A percentile compares a stretch with the other conserved stretches of the same genome.
Conservation (phyloP, 768 basidiomycete genomes). For the Mycena haematopus region DNA sequence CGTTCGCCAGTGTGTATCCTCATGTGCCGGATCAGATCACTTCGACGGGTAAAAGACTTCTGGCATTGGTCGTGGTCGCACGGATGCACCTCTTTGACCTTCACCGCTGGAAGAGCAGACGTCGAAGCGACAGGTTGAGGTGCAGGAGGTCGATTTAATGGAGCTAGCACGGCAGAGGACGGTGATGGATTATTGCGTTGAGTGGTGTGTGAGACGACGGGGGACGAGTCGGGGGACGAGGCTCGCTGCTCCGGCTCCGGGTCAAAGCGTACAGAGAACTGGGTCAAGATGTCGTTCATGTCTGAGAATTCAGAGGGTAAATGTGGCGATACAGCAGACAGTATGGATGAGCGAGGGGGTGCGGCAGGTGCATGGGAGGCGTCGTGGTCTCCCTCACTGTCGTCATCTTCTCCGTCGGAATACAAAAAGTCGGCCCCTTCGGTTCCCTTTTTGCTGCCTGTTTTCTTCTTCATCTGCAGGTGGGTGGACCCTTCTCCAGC, state of each 20-base stretch:
- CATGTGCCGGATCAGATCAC: slow-evolving; percentile 85
- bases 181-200: slow-evolving; percentile 37
- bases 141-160: slow-evolving; percentile 42
- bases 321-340: slow-evolving; percentile 52
- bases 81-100: slow-evolving; percentile 53
- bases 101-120: slow-evolving; percentile 43
- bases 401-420: slow-evolving; percentile 52
- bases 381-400: slow-evolving; percentile 48
- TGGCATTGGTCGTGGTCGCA: slow-evolving; percentile 78
- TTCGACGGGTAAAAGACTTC: slow-evolving; percentile 83
- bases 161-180: slow-evolving; percentile 40
- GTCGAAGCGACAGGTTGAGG: slow-evolving; percentile 60
- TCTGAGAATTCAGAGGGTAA: slow-evolving; percentile 70
- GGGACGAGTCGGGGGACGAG: slow-evolving; percentile 49
- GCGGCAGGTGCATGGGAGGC: slow-evolving; percentile 41
- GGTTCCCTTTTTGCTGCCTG: slow-evolving; percentile 46
- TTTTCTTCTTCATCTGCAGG: slow-evolving; percentile 41
- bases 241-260: slow-evolving; percentile 53
- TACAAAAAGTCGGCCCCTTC: slow-evolving; percentile 66
- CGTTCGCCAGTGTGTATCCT: slow-evolving; percentile 92
- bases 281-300: slow-evolving; percentile 78
- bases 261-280: slow-evolving; percentile 75
- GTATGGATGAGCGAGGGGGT: slow-evolving; percentile 41
- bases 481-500: slow-evolving; percentile 51
- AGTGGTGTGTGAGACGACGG: slow-evolving; percentile 53